Evolutionary conservation across 805 yeast genomes (phyloP).

Genomic region (Nakazawaea sp.): DNA sequence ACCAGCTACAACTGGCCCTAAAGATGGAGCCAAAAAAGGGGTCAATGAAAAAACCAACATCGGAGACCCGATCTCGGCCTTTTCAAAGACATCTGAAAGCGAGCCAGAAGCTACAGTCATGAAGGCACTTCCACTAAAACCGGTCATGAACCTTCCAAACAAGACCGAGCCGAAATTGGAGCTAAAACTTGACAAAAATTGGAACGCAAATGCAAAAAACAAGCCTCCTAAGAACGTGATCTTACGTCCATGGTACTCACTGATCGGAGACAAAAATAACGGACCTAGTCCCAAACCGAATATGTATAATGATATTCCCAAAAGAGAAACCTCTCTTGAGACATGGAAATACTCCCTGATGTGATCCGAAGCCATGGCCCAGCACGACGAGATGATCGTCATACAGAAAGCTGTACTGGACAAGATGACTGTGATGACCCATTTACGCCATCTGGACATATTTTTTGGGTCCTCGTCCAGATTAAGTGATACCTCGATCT

Average conservation of each 20-base stretch:
- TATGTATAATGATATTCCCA: constrained; percentile 51
- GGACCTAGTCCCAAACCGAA: constrained; percentile 64
- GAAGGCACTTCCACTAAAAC: constrained; percentile 71
- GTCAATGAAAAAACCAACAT: constrained; percentile 59
- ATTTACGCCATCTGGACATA: constrained; percentile 42
- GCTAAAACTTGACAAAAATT: constrained; percentile 49
- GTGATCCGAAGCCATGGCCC: constrained; percentile 53
- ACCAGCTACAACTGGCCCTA: constrained; percentile 60
- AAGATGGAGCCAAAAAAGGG: constrained; percentile 64
- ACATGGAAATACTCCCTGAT: constrained; percentile 40
- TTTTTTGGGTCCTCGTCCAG: constrained; percentile 8
- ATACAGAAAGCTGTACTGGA: constrained; percentile 53
- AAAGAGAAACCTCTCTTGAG: constrained; percentile 52
- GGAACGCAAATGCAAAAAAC: constrained; percentile 38
- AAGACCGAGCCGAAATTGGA: constrained; percentile 56
- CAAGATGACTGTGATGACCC: constrained; percentile 47
- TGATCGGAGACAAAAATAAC: constrained; percentile 50
- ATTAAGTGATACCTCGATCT: constrained; percentile 2
- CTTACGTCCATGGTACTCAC: constrained; percentile 51
- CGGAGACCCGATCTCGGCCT: constrained; percentile 57
- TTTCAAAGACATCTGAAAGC: constrained; percentile 61
- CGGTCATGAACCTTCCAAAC: constrained; percentile 60
- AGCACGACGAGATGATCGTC: constrained; percentile 64
- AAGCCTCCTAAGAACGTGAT: constrained; percentile 44
- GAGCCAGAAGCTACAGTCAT: constrained; percentile 75